Percentiles rank a stretch among this genome's conserved stretches.
Conservation (phyloP, 73 alveolate genomes). For the Paramecium biaurelia region DNA sequence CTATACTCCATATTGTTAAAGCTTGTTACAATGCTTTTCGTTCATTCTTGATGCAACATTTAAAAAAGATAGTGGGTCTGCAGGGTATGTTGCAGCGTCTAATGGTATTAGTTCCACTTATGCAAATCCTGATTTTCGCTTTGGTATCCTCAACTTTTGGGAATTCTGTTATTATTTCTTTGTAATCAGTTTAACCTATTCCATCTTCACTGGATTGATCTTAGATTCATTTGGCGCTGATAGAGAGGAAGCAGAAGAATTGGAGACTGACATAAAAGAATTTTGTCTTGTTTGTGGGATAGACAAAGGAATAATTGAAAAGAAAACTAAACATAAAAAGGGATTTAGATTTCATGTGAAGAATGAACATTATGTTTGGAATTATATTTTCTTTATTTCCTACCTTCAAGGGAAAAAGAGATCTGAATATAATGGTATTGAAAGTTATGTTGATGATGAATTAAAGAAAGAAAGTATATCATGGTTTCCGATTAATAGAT, state of each 20-base stretch:
- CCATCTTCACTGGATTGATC: constrained; percentile 79
- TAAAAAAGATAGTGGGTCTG: constrained; percentile 84
- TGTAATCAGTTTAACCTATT: constrained; percentile 51
- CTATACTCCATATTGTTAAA: constrained; percentile 64
- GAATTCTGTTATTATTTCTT: constrained; percentile 61
- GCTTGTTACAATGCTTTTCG: constrained; percentile 70
- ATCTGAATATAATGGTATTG: constrained; percentile 96
- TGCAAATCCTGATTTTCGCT: neutral
- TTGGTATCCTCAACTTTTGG: constrained; percentile 11
- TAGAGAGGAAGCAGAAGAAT: constrained; percentile 87
- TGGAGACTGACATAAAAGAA: constrained; percentile 82
- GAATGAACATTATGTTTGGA: constrained; percentile 86
- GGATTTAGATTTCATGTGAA: constrained; percentile 80
- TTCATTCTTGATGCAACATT: constrained; percentile 76
- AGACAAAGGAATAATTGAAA: constrained; percentile 63
- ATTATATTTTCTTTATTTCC: constrained; percentile 89
- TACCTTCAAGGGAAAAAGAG: constrained; percentile 84
- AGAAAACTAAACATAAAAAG: constrained; percentile 37
- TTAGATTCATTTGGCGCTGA: constrained; percentile 93
- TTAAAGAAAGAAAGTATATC: constrained; percentile 25
- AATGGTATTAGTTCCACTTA: neutral
- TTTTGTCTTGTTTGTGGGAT: constrained; percentile 94
- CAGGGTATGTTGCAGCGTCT: constrained; percentile 59
- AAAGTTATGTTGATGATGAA: constrained; percentile 85
- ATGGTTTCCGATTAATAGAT: constrained; percentile 17